These are phyloP conservation scores for Aspergillus fischeri DNA, from an alignment of 2,329 filamentous ascomycete genomes.

Conservation along the genomic window DNA sequence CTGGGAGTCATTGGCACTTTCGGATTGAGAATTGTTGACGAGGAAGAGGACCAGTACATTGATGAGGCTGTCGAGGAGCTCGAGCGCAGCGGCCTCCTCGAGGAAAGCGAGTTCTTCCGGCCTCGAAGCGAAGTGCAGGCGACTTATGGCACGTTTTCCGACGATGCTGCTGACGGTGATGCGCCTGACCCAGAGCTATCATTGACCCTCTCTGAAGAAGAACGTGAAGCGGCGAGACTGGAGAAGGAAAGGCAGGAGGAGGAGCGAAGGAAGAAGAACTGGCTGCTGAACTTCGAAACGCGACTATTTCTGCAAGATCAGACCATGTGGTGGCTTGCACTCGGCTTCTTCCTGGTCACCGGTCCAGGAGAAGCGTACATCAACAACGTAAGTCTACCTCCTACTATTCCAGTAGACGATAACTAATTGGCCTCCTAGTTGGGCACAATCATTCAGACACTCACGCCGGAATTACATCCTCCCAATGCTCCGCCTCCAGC, in stretches of 20 bases:
- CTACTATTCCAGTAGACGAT: not conserved
- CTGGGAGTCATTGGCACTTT: constrained; percentile 72
- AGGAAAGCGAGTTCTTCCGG: constrained; percentile 66
- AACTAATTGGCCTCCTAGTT: constrained; percentile 41
- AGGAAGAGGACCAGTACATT: constrained; percentile 72
- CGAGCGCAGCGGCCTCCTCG: constrained; percentile 78
- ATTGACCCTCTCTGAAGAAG: constrained; percentile 25
- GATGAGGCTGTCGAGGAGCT: constrained; percentile 85
- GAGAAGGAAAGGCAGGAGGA: constrained; percentile 49
- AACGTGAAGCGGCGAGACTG: constrained; percentile 17
- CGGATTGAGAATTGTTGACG: constrained; percentile 72
- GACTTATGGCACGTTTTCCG: constrained; percentile 42
- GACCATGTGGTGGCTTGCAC: constrained; percentile 93
- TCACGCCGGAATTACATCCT: constrained; percentile 62
- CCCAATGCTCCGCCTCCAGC: constrained; percentile 46
- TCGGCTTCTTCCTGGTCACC: constrained; percentile 87
- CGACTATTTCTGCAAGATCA: constrained; percentile 76
- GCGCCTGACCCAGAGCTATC: constrained; percentile 40
- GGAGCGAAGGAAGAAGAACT: constrained; percentile 72
- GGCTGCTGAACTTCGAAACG: constrained; percentile 89
- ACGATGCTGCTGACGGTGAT: constrained; percentile 35
- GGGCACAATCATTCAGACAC: constrained; percentile 84
- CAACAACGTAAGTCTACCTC: constrained; percentile 62
- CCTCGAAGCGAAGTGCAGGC: constrained; percentile 45
- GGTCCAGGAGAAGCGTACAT: constrained; percentile 97